Evolutionary conservation across 495 filamentous ascomycete genomes (phyloP).

Genomic region (Neurospora discreta): DNA sequence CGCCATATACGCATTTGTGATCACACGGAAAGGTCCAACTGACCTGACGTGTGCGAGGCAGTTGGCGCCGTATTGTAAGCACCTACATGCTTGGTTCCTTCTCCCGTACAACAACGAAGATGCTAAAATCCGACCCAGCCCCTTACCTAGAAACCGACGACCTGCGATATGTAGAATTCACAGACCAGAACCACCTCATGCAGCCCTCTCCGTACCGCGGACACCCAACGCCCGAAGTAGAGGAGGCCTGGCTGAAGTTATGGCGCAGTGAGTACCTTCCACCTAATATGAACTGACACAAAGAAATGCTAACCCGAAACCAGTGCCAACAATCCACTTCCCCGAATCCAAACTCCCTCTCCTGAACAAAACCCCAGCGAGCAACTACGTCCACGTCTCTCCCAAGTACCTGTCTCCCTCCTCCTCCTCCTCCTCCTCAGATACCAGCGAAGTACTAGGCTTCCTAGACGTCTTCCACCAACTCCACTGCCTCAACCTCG

Average conservation of each 20-base stretch:
- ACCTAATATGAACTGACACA: too few relatives aligned
- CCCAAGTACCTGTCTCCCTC: not conserved
- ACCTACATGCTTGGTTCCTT: not conserved
- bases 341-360: not conserved
- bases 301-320: too few relatives aligned
- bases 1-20: not conserved
- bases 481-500: not conserved
- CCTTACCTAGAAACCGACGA: not conserved
- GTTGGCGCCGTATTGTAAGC: not conserved
- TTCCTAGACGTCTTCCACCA: not conserved
- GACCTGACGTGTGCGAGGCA: not conserved
- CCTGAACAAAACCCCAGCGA: not conserved
- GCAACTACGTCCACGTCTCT: not conserved
- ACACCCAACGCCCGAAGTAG: not conserved
- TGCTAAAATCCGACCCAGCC: not conserved
- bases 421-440: too few relatives aligned
- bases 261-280: not conserved
- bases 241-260: not conserved
- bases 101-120: too few relatives aligned
- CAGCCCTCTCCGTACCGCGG: not conserved
- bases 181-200: not conserved
- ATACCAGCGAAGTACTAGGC: too few relatives aligned
- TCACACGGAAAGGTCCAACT: not conserved
- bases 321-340: constrained; percentile 1
- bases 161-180: not conserved